Conservation (phyloP, 1,284 basidiomycete genomes). For the Phlebopus sp. region DNA sequence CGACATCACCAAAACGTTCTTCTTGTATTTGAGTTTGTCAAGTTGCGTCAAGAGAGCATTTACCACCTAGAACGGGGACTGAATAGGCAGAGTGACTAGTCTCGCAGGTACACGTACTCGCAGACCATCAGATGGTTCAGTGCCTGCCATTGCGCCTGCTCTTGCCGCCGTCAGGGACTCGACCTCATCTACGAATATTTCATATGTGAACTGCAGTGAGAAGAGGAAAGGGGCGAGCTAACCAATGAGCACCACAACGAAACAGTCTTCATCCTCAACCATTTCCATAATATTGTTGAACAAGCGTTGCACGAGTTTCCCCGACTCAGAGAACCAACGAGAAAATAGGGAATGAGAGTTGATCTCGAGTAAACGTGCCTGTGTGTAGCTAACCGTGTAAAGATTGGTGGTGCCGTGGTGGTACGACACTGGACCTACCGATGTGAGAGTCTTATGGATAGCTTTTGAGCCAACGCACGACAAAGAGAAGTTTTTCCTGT, state of each 20-base stretch:
- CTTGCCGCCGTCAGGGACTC: conserved; percentile 93
- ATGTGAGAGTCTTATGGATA: conserved; percentile 86
- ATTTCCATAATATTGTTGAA: conserved; percentile 89
- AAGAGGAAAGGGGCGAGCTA: conserved; percentile 9
- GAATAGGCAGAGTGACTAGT: not conserved
- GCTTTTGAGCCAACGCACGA: conserved; percentile 92
- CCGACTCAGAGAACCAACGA: conserved; percentile 98
- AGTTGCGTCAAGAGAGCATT: conserved; percentile 97
- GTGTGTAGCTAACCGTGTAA: conserved; percentile 61
- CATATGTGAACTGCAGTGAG: conserved; percentile 3
- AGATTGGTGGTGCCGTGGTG: conserved; percentile 1
- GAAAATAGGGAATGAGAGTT: conserved; percentile 97
- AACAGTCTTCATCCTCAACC: conserved; percentile 85
- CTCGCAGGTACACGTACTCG: conserved; percentile 51
- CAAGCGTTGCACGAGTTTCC: conserved; percentile 94
- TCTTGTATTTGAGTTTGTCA: conserved; percentile 90
- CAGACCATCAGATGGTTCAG: conserved; percentile 94
- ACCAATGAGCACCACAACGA: conserved; percentile 96
- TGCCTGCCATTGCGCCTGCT: conserved; percentile 90
- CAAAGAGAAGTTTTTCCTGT: conserved; percentile 98
- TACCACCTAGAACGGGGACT: conserved; percentile 67
- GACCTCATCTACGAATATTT: conserved; percentile 77
- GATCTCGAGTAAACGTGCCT: conserved; percentile 91
- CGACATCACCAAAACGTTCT: conserved; percentile 94
- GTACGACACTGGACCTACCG: conserved; percentile 45